A percentile compares a stretch with the other conserved stretches of the same genome.
These are phyloP conservation scores for Heliamphora pulchella DNA, from an alignment of 179 eudicot species.

Conservation along the genomic window DNA sequence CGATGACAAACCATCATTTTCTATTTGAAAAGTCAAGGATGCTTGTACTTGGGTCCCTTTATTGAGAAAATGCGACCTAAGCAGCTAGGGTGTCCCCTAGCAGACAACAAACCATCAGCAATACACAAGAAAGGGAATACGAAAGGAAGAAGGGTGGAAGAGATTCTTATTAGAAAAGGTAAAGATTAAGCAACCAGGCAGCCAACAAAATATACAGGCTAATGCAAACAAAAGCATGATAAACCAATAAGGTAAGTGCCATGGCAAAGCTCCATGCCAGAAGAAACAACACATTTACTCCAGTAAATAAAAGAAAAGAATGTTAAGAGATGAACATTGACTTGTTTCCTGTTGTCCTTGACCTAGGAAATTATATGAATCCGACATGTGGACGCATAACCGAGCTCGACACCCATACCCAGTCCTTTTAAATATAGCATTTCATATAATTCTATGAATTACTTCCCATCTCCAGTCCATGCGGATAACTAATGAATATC, in stretches of 20 bases:
- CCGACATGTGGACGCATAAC: no score
- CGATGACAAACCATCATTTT: not conserved
- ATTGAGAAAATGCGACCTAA: not conserved
- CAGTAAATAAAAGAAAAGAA: no score
- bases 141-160: not conserved
- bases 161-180: not conserved
- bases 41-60: not conserved
- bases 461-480: no score
- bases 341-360: no score
- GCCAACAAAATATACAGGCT: not conserved
- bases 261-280: no score
- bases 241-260: not conserved
- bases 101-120: not conserved
- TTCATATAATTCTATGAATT: no score
- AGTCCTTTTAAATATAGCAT: no score
- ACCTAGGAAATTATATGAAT: no score
- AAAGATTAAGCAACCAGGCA: not conserved
- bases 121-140: not conserved
- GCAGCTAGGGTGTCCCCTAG: not conserved
- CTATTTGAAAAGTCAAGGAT: not conserved
- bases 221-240: slow-evolving; percentile 1
- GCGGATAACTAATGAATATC: no score
- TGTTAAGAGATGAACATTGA: no score
- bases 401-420: no score
- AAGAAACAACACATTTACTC: no score